Percentiles rank a stretch among this genome's conserved stretches.
Evolutionary conservation across 225 moss, liverwort and hornwort genomes (phyloP).

Genomic region (Thuidium tamariscinum): DNA sequence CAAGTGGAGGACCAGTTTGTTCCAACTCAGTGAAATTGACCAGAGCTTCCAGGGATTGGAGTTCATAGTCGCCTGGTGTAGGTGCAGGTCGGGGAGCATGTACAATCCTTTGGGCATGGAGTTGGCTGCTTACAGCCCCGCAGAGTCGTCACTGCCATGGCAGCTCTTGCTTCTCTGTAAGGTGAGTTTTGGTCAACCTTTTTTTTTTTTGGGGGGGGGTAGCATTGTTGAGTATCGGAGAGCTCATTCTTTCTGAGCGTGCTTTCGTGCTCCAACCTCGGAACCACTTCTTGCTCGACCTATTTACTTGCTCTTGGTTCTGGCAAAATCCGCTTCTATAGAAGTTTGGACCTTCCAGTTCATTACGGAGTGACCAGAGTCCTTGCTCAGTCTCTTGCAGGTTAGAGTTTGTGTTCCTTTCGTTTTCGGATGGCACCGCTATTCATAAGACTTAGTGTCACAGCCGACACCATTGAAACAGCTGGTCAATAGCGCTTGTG

Average conservation of each 20-base stretch:
- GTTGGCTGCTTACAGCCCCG: background rate
- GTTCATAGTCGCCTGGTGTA: constrained; percentile 30
- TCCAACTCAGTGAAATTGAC: background rate
- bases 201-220: background rate
- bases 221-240: background rate
- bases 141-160: constrained; percentile 9
- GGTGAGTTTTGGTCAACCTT: background rate
- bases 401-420: background rate
- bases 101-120: background rate
- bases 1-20: background rate
- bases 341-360: background rate
- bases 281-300: background rate
- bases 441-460: background rate
- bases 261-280: background rate
- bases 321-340: background rate
- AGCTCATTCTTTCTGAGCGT: background rate
- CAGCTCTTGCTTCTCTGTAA: background rate
- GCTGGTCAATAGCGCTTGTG: background rate
- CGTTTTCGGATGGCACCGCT: background rate
- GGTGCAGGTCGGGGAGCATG: constrained; percentile 41
- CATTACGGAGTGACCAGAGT: background rate
- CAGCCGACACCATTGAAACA: background rate
- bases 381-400: background rate
- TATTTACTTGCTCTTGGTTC: background rate
- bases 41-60: constrained; percentile 7